Conservation (phyloP, 371 early-diverging fungal genomes). For the Mucor plumbeus region DNA sequence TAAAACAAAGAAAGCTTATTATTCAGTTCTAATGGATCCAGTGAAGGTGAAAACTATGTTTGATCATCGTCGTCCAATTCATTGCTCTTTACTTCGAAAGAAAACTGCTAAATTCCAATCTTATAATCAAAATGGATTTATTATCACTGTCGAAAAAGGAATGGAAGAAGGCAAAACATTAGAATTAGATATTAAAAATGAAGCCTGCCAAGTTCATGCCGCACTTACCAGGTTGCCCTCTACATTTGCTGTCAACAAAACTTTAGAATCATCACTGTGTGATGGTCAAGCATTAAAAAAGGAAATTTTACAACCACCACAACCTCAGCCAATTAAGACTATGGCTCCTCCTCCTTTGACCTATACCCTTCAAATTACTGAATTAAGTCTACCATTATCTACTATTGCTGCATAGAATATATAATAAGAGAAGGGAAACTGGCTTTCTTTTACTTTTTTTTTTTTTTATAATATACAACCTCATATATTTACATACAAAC, state of each 20-base stretch:
- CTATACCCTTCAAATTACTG: conserved; percentile 52
- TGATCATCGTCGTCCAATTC: conserved; percentile 50
- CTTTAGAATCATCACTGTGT: background rate
- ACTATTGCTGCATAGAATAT: conserved; percentile 39
- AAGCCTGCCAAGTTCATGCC: conserved; percentile 43
- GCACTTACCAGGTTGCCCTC: conserved; percentile 36
- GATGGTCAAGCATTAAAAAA: conserved; percentile 21
- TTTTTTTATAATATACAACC: too few species aligned
- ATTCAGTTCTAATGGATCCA: conserved; percentile 48
- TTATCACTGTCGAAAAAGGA: conserved; percentile 48
- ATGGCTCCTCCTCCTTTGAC: conserved; percentile 42
- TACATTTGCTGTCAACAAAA: conserved; percentile 1
- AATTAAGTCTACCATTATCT: conserved; percentile 48
- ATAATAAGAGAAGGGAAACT: background rate
- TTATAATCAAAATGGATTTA: conserved; percentile 34
- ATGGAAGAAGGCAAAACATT: conserved; percentile 42
- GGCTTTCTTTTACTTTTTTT: background rate
- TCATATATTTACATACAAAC: too few species aligned
- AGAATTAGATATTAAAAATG: conserved; percentile 34
- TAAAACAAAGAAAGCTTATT: conserved; percentile 38
- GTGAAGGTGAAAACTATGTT: conserved; percentile 50
- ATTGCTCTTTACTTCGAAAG: conserved; percentile 41
- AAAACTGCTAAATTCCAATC: conserved; percentile 14
- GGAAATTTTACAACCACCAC: background rate
- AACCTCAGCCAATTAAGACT: conserved; percentile 11